Percentiles rank a stretch among this genome's conserved stretches.
Evolutionary conservation across 192 early-diverging fungal genomes (phyloP).

Genomic region (Entomortierella parvispora): DNA sequence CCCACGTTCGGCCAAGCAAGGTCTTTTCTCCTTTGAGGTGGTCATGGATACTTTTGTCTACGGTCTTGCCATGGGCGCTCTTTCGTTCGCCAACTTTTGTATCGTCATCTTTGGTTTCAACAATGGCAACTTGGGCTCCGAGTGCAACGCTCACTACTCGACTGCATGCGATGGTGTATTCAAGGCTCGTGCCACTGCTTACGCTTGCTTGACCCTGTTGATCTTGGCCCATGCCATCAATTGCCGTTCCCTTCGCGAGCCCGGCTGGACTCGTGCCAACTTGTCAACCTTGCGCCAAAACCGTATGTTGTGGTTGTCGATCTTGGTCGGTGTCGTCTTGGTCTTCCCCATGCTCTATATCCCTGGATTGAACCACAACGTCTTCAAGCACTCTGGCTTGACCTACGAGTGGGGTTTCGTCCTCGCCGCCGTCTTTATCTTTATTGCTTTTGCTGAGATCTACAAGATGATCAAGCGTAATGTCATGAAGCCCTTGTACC

Average conservation of each 20-base stretch:
- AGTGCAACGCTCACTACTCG: slow-evolving; percentile 58
- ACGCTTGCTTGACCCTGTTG: slow-evolving; percentile 74
- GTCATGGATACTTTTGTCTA: slow-evolving; percentile 76
- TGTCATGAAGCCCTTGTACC: slow-evolving; percentile 1
- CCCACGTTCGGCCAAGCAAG: slow-evolving; percentile 68
- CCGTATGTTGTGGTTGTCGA: slow-evolving; percentile 60
- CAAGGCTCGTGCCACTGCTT: slow-evolving; percentile 77
- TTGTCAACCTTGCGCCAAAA: slow-evolving; percentile 30
- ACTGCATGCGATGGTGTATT: slow-evolving; percentile 68
- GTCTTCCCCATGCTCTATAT: slow-evolving; percentile 34
- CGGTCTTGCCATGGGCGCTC: slow-evolving; percentile 69
- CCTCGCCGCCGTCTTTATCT: slow-evolving; percentile 20
- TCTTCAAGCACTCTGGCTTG: slow-evolving; percentile 44
- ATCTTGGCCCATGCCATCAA: slow-evolving; percentile 83
- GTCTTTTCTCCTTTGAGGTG: slow-evolving; percentile 76
- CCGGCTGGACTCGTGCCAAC: slow-evolving; percentile 59
- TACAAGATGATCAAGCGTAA: slow-evolving; percentile 52
- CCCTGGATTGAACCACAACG: slow-evolving; percentile 46
- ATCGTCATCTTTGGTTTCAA: slow-evolving; percentile 71
- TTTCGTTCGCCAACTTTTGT: slow-evolving; percentile 72
- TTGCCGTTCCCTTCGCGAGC: slow-evolving; percentile 73
- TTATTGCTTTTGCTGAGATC: slow-evolving; percentile 28
- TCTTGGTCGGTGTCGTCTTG: slow-evolving; percentile 61
- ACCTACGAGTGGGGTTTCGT: slow-evolving; percentile 44
- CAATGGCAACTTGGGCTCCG: slow-evolving; percentile 64